phyloP scores from a whole-genome alignment of 768 basidiomycete genomes.

The Coprinellus micaceus region DNA sequence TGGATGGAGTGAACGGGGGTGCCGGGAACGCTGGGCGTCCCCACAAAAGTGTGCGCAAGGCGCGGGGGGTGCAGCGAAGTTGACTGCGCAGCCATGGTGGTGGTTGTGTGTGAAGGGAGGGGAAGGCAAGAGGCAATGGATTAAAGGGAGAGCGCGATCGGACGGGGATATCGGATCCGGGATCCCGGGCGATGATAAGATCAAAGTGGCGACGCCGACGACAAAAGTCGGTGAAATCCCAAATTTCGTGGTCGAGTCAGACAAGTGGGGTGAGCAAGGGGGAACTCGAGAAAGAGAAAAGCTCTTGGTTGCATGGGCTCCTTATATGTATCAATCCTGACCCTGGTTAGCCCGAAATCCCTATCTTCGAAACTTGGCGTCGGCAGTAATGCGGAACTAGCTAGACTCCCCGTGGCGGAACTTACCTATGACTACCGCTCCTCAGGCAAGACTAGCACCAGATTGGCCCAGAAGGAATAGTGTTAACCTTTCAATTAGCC shows the following conservation, averaged over 20 bases:
- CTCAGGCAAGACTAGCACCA: background rate
- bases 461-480: background rate
- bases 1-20: conserved; percentile 89
- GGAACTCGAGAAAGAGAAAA: too few species aligned
- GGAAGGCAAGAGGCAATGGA: background rate
- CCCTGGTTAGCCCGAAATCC: too few species aligned
- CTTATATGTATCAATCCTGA: too few species aligned
- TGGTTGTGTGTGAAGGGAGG: conserved; percentile 15
- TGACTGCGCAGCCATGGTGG: conserved; percentile 40
- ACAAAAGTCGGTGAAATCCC: background rate
- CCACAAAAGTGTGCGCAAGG: conserved; percentile 67
- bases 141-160: background rate
- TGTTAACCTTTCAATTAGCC: background rate
- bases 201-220: background rate
- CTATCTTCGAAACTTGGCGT: too few species aligned
- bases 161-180: background rate
- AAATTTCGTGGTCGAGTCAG: background rate
- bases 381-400: too few species aligned
- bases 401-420: too few species aligned
- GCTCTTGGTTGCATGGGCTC: too few species aligned
- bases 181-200: conserved; percentile 1
- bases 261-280: too few species aligned
- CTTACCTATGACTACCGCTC: background rate
- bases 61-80: conserved; percentile 63
- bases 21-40: conserved; percentile 72